A percentile compares a stretch with the other conserved stretches of the same genome.
These are phyloP conservation scores for Oryza rufipogon DNA, from an alignment of 176 grass and related monocot species.

Conservation along the genomic window DNA sequence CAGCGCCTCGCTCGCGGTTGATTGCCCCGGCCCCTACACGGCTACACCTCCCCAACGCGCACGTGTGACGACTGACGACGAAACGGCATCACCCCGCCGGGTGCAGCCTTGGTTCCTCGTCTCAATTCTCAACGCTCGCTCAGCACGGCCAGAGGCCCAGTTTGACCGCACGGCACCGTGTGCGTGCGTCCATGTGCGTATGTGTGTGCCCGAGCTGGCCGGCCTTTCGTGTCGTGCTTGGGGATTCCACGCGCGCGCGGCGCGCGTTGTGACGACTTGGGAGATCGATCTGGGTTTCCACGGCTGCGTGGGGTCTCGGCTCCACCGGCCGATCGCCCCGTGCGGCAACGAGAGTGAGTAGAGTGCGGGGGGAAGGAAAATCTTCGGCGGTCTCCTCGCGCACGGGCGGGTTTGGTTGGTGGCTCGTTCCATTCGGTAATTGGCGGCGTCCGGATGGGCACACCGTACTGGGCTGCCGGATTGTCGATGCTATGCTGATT, in stretches of 20 bases:
- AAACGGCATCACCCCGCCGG: not conserved
- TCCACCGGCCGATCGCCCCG: not conserved
- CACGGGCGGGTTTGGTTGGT: not conserved
- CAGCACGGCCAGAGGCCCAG: too few relatives aligned
- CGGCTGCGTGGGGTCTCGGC: not conserved
- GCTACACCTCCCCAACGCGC: not conserved
- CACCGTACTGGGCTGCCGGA: constrained; percentile 28
- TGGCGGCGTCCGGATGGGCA: not conserved
- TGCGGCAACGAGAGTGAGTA: not conserved
- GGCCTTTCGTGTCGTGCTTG: too few relatives aligned
- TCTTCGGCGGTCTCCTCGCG: not conserved
- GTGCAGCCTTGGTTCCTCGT: too few relatives aligned
- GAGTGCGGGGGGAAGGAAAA: not conserved
- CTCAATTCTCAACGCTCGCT: too few relatives aligned
- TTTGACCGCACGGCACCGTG: too few relatives aligned
- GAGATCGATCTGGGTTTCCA: too few relatives aligned
- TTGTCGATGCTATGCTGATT: not conserved
- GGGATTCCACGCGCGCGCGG: too few relatives aligned
- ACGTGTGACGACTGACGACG: not conserved
- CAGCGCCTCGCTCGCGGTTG: not conserved
- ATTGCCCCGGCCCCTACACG: not conserved
- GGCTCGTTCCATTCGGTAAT: not conserved
- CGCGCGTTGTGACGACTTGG: too few relatives aligned
- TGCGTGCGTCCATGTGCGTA: too few relatives aligned
- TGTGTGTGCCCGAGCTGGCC: too few relatives aligned